phyloP scores from a whole-genome alignment of 441 rosid species.

The Manihot esculenta region DNA sequence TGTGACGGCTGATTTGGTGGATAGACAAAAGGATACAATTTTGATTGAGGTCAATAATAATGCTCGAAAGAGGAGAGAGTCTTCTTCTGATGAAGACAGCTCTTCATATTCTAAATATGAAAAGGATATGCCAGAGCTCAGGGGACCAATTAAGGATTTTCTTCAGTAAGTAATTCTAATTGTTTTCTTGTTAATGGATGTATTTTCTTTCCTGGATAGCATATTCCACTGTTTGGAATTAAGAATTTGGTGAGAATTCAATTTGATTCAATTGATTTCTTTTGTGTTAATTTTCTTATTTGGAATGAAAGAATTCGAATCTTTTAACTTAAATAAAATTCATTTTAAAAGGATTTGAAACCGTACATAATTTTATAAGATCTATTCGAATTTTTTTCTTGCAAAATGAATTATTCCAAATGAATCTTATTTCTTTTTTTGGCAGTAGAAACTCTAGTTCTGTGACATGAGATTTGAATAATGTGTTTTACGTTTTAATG shows the following conservation, averaged over 20 bases:
- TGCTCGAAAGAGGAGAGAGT: conserved; percentile 49
- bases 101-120: conserved; percentile 72
- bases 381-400: too few relatives aligned
- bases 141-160: conserved; percentile 74
- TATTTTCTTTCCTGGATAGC: not conserved
- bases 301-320: too few relatives aligned
- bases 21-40: conserved; percentile 49
- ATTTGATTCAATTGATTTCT: too few relatives aligned
- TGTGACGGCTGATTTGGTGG: conserved; percentile 31
- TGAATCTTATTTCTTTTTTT: too few relatives aligned
- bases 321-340: too few relatives aligned
- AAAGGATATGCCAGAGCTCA: conserved; percentile 74
- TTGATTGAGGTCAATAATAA: conserved; percentile 42
- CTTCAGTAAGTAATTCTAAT: conserved; percentile 64
- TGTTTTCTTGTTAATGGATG: conserved; percentile 3
- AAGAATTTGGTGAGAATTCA: too few relatives aligned
- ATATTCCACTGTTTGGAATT: too few relatives aligned
- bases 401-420: too few relatives aligned
- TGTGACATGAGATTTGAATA: conserved; percentile 21
- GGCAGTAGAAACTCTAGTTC: conserved; percentile 1
- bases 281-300: too few relatives aligned
- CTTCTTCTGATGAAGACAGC: conserved; percentile 62
- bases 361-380: too few relatives aligned
- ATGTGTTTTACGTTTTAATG: conserved; percentile 7
- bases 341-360: too few relatives aligned